Percentiles rank a stretch among this genome's conserved stretches.
These are phyloP conservation scores for Stephania japonica DNA, from an alignment of 164 flowering plant species.

Conservation along the genomic window DNA sequence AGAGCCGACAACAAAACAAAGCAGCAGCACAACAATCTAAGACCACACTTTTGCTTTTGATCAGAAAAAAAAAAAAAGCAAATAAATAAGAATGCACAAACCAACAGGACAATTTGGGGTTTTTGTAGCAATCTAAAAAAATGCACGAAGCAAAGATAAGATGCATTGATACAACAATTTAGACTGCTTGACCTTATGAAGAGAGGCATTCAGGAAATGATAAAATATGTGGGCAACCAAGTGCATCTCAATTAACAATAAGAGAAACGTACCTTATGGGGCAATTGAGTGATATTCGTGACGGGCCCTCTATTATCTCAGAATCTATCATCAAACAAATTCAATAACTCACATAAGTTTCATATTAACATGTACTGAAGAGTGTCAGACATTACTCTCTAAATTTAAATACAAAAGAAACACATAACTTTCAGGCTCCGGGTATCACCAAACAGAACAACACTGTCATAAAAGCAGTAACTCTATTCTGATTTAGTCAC, in stretches of 20 bases:
- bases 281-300: conserved; percentile 80
- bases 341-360: not conserved
- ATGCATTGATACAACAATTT: not conserved
- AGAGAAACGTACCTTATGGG: conserved; percentile 70
- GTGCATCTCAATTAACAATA: not conserved
- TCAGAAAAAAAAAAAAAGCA: too few species aligned
- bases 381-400: too few species aligned
- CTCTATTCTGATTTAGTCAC: not conserved
- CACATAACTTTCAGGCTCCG: not conserved
- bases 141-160: not conserved
- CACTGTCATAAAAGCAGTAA: not conserved
- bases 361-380: not conserved
- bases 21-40: too few species aligned
- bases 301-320: conserved; percentile 80
- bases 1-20: too few species aligned
- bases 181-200: not conserved
- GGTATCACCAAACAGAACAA: not conserved
- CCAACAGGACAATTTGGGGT: too few species aligned
- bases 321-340: conserved; percentile 38
- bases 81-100: too few species aligned
- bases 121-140: not conserved
- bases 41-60: too few species aligned
- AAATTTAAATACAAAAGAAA: not conserved
- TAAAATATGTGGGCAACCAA: not conserved
- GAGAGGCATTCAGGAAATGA: not conserved